Evolutionary conservation across 2,329 filamentous ascomycete genomes (phyloP), one percentile per base, ranked within the genome.

Genomic region (Colletotrichum camelliae): DNA sequence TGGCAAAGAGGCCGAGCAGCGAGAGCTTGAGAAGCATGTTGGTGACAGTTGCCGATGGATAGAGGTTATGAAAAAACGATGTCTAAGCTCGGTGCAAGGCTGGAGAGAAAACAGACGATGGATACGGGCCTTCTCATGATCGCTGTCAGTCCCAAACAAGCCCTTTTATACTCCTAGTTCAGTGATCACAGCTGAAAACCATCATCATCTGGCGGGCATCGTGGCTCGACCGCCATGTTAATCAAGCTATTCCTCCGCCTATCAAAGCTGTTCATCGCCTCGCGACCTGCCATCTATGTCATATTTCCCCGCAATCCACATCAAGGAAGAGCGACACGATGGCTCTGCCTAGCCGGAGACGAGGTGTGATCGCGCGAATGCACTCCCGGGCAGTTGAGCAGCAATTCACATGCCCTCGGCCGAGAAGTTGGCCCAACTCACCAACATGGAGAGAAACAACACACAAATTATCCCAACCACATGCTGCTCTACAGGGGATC

Each of bases 1-100:
- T 67, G 43, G 74, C 73, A 7, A 78, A 78, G 77, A 78, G 29
- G 55, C 64, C 43, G 52, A 76, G 29, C 13, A 75, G 66, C 18
- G 77, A 78, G 37, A 75, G 57, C 21, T 78, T 72, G 35, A 72
- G 62, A 27, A 72, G 62, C 72, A 75, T 75, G 4, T 61, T 67
- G 31, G 31, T 55, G 21, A 33, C 27, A 16, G 31, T n/a, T 66
- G 37, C 13, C 31, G 67, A 21, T 7, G 35, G 12, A 18, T 35
- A 27, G 10, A 48, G 55, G 7, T 27, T 48, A 35, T 60, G 24
- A 12, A 31, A 21, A 43, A 12, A 24, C 24, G 7, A 8, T 27
- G 29, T 8, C 4, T 12, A 15, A 39, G 29, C 29, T 61, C 18
- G 37, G 12, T 29, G 31, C 18, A 66, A 27, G 21, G 18, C 39